Evolutionary conservation across 75 land plant genomes (phyloP).

Genomic region (Pinus taeda): DNA sequence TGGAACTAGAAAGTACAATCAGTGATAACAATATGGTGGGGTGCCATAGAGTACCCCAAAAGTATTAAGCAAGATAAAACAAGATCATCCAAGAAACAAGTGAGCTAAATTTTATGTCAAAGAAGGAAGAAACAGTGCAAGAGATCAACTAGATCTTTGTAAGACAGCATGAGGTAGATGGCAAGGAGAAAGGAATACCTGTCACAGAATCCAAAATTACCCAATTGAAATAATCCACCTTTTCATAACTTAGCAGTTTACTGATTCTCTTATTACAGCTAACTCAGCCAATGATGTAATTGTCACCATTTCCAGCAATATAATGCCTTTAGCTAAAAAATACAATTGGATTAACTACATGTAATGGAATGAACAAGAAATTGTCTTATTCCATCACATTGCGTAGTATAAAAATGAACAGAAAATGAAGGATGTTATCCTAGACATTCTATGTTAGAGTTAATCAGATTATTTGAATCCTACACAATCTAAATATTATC

Average conservation of each 20-base stretch:
- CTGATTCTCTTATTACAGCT: background rate
- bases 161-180: no score
- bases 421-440: background rate
- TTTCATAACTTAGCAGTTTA: background rate
- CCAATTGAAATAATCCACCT: background rate
- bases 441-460: background rate
- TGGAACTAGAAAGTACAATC: no score
- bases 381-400: background rate
- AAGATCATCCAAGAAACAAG: no score
- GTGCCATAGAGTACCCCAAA: no score
- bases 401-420: background rate
- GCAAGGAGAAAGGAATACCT: no score
- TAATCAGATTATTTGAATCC: background rate
- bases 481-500: background rate
- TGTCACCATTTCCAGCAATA: background rate
- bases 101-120: no score
- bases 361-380: background rate
- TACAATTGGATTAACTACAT: background rate
- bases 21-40: no score
- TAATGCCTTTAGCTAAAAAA: background rate
- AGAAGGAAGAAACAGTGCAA: no score
- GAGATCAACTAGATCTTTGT: no score
- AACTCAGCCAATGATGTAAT: background rate
- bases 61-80: no score
- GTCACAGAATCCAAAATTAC: background rate